Conservation (phyloP, 2,329 filamentous ascomycete species). For the Diaporthe sp. region DNA sequence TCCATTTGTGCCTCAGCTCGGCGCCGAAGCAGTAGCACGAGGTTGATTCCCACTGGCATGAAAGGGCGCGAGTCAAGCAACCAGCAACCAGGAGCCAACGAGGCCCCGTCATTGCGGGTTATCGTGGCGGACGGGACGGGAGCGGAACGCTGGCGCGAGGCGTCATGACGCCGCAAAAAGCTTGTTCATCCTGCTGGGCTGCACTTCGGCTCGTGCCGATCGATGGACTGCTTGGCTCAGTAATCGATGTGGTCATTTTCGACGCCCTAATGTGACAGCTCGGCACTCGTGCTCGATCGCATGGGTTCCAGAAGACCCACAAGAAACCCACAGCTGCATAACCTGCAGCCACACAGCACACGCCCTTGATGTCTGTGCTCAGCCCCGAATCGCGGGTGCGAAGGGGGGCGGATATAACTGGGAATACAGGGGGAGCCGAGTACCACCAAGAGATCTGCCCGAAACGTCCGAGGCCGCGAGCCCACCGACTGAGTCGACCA, state of each 20-base stretch:
- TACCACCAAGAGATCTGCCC: neutral
- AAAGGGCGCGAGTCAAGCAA: conserved; percentile 4
- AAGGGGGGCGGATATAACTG: neutral
- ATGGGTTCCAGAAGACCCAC: neutral
- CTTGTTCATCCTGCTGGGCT: neutral
- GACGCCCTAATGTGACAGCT: neutral
- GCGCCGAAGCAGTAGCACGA: neutral
- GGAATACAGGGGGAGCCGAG: neutral
- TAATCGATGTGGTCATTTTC: neutral
- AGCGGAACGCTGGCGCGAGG: too few species aligned
- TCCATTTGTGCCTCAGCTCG: neutral
- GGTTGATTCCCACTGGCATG: neutral
- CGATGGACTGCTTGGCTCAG: neutral
- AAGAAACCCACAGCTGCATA: neutral
- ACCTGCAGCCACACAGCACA: neutral
- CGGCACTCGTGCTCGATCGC: conserved; percentile 24
- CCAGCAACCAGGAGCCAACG: too few species aligned
- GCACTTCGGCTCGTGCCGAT: conserved; percentile 1
- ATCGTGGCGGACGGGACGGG: neutral
- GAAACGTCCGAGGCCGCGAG: conserved; percentile 9
- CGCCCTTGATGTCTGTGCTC: neutral
- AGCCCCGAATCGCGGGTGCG: neutral
- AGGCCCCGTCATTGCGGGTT: neutral
- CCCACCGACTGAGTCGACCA: neutral
- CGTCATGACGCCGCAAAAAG: conserved; percentile 2